phyloP scores from a whole-genome alignment of 768 basidiomycete genomes.

The Trametes cinnabarina region DNA sequence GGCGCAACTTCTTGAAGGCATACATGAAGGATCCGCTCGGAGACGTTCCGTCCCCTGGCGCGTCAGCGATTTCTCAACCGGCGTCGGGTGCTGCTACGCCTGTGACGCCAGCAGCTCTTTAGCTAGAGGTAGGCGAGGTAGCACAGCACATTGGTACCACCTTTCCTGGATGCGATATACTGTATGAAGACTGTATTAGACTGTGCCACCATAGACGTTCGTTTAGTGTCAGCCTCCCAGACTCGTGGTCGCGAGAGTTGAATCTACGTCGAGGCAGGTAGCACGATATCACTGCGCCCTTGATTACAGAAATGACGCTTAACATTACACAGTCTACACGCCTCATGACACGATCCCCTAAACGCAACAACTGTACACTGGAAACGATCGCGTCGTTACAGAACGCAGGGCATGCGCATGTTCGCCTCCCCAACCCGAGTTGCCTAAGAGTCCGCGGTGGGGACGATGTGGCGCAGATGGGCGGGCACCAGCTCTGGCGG shows the following conservation, averaged over 20 bases:
- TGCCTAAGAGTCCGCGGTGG: slow-evolving; percentile 36
- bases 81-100: slow-evolving; percentile 52
- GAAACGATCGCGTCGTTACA: not conserved
- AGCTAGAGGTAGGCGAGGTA: too few relatives aligned
- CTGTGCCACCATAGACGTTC: too few relatives aligned
- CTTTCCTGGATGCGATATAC: too few relatives aligned
- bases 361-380: not conserved
- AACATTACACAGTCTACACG: not conserved
- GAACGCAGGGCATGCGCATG: not conserved
- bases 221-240: too few relatives aligned
- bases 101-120: slow-evolving; percentile 11
- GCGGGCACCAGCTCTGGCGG: slow-evolving; percentile 66
- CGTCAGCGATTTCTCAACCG: slow-evolving; percentile 33
- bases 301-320: not conserved
- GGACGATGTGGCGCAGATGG: slow-evolving; percentile 61
- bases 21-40: slow-evolving; percentile 57
- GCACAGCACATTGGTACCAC: too few relatives aligned
- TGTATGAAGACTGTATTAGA: too few relatives aligned
- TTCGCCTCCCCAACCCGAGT: not conserved
- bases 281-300: too few relatives aligned
- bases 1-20: slow-evolving; percentile 71
- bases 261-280: too few relatives aligned
- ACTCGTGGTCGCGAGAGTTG: too few relatives aligned
- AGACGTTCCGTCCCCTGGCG: slow-evolving; percentile 45
- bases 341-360: not conserved